Conservation (phyloP, 2,329 filamentous ascomycete genomes). For the Penicillium sp. region DNA sequence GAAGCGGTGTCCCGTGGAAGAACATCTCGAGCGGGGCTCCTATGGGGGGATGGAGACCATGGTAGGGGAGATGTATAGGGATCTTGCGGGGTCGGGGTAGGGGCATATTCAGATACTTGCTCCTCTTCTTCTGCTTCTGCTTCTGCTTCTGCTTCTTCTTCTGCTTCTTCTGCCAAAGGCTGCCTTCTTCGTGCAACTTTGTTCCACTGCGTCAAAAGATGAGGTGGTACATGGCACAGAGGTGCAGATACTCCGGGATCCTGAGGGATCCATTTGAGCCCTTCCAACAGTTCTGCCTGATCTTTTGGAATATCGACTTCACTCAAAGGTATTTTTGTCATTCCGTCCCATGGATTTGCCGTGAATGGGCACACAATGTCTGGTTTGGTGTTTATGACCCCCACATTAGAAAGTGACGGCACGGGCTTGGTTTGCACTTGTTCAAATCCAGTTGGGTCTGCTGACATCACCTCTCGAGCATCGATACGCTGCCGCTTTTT, state of each 20-base stretch:
- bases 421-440: neutral
- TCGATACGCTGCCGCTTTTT: slow-evolving; percentile 19
- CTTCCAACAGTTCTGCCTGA: slow-evolving; percentile 53
- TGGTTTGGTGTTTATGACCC: neutral
- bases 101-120: neutral
- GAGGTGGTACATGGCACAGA: slow-evolving; percentile 37
- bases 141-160: neutral
- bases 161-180: slow-evolving; percentile 1
- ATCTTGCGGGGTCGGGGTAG: slow-evolving; percentile 17
- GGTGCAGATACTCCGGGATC: slow-evolving; percentile 27
- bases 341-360: slow-evolving; percentile 32
- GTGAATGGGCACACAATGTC: neutral
- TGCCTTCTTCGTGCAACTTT: slow-evolving; percentile 21
- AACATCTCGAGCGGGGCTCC: slow-evolving; percentile 10
- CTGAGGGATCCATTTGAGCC: slow-evolving; percentile 39
- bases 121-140: slow-evolving; percentile 5
- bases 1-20: slow-evolving; percentile 36
- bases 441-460: neutral
- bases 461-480: neutral
- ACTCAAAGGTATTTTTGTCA: slow-evolving; percentile 41
- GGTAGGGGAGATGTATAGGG: slow-evolving; percentile 18
- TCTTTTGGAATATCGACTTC: slow-evolving; percentile 50
- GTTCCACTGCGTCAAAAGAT: slow-evolving; percentile 41
- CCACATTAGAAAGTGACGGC: neutral
- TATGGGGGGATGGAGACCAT: slow-evolving; percentile 24